These are phyloP conservation scores for Ceratocystis cacaofunesta DNA, from an alignment of 2,329 filamentous ascomycete species.

Conservation along the genomic window DNA sequence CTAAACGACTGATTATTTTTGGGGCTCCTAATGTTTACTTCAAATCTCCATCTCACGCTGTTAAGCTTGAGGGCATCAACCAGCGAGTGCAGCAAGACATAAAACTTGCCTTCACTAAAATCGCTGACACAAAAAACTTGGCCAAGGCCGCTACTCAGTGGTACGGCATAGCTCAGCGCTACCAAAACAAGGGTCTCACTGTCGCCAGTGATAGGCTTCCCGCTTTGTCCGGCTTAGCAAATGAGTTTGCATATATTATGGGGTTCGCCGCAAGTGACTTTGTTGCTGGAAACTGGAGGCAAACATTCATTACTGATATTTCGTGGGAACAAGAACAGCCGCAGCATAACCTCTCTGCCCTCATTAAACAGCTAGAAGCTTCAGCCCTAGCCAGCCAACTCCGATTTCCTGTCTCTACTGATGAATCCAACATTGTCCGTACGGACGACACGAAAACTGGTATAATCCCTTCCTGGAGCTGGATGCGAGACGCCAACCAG, in stretches of 20 bases:
- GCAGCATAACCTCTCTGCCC: no score
- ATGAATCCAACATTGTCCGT: no score
- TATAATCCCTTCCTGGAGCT: neutral
- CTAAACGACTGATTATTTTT: no score
- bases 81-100: neutral
- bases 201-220: neutral
- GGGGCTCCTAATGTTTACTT: no score
- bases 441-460: no score
- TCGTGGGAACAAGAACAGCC: no score
- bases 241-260: neutral
- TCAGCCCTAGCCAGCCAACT: no score
- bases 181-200: constrained; percentile 1
- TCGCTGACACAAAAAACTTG: neutral
- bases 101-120: neutral
- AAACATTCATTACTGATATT: neutral
- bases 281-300: neutral
- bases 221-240: neutral
- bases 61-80: no score
- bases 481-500: neutral
- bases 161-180: neutral
- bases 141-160: neutral
- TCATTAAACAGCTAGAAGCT: no score
- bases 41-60: no score
- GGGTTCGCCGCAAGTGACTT: neutral
- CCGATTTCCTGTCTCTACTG: no score